These are phyloP conservation scores for Sporothrix luriei DNA, from an alignment of 2,329 filamentous ascomycete species.

Conservation along the genomic window DNA sequence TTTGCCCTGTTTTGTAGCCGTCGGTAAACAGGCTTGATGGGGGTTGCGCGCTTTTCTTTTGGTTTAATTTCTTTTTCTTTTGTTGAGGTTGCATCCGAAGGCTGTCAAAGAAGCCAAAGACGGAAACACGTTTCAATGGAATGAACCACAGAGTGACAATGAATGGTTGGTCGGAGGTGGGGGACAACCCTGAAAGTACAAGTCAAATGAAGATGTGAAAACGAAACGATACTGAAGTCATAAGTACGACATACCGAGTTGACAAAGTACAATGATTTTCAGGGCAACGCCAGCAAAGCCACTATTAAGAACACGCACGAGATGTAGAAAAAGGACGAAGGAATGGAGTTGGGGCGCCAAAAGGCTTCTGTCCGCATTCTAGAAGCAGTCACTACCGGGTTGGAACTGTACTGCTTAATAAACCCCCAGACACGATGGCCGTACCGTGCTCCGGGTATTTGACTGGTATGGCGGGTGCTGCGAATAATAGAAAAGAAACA, in stretches of 20 bases:
- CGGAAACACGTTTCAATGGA: neutral
- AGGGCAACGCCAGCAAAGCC: neutral
- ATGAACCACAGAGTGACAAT: neutral
- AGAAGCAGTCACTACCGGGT: slow-evolving; percentile 10
- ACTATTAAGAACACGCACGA: neutral
- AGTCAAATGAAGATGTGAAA: neutral
- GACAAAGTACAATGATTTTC: neutral
- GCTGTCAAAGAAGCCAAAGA: too few relatives aligned
- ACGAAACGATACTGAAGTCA: neutral
- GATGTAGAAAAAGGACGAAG: neutral
- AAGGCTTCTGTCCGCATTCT: slow-evolving; percentile 7
- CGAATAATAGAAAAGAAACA: neutral
- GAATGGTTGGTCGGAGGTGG: neutral
- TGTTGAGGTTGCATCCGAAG: slow-evolving; percentile 13
- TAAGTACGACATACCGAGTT: neutral
- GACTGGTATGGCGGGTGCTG: neutral
- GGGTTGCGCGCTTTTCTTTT: neutral
- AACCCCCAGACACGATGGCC: neutral
- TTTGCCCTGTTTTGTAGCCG: slow-evolving; percentile 10
- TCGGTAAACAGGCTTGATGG: neutral
- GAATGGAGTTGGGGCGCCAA: neutral
- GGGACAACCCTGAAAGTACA: neutral
- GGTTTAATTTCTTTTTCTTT: too few relatives aligned
- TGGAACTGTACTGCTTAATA: slow-evolving; percentile 14
- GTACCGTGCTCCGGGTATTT: neutral